phyloP scores from a whole-genome alignment of 2,329 filamentous ascomycete species.

The Colletotrichum horii region DNA sequence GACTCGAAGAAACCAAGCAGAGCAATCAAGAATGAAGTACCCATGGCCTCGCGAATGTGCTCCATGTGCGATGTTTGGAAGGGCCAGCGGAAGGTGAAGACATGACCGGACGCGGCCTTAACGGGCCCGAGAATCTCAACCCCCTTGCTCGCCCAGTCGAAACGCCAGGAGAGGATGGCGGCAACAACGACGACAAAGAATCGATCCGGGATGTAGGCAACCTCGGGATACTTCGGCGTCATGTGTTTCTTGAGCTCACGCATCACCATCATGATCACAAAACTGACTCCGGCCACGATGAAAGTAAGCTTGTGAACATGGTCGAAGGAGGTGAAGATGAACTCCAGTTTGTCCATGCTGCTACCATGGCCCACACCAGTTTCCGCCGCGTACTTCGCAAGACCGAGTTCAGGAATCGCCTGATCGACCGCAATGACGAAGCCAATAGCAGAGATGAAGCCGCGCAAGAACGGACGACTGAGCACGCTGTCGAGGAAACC shows the following conservation, averaged over 20 bases:
- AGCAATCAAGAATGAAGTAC: slow-evolving; percentile 91
- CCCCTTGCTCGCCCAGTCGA: slow-evolving; percentile 80
- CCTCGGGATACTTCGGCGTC: slow-evolving; percentile 77
- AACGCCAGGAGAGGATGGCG: slow-evolving; percentile 76
- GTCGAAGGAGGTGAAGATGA: slow-evolving; percentile 71
- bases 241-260: slow-evolving; percentile 81
- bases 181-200: slow-evolving; percentile 88
- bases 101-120: slow-evolving; percentile 71
- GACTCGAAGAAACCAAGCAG: slow-evolving; percentile 98
- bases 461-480: slow-evolving; percentile 87
- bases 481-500: slow-evolving; percentile 95
- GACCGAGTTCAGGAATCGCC: slow-evolving; percentile 86
- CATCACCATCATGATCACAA: slow-evolving; percentile 88
- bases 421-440: slow-evolving; percentile 97
- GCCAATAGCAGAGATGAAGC: slow-evolving; percentile 96
- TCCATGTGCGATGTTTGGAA: slow-evolving; percentile 78
- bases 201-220: slow-evolving; percentile 91
- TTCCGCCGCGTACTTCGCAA: slow-evolving; percentile 69
- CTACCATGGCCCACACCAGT: slow-evolving; percentile 79
- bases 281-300: slow-evolving; percentile 78
- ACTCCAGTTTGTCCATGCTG: slow-evolving; percentile 83
- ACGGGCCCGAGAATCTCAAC: slow-evolving; percentile 85
- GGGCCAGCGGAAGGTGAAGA: slow-evolving; percentile 85
- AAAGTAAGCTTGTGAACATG: slow-evolving; percentile 77
- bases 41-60: slow-evolving; percentile 85